Percentiles rank a stretch among this genome's conserved stretches.
Evolutionary conservation across 2,329 filamentous ascomycete species (phyloP).

Genomic region (Fusarium sp.): DNA sequence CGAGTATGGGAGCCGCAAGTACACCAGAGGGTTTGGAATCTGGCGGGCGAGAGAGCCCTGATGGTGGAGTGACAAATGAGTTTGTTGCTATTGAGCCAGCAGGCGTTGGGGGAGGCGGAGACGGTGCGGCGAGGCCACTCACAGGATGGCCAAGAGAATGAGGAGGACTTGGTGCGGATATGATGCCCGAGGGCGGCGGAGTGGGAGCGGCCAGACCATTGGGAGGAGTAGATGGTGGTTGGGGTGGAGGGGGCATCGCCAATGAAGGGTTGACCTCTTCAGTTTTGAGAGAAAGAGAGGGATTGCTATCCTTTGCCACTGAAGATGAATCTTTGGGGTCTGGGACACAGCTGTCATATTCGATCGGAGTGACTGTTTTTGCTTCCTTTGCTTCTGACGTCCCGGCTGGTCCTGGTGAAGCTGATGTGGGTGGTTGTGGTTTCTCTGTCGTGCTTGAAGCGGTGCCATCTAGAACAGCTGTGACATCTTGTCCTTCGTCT

Average conservation of each 20-base stretch:
- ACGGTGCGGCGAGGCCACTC: slow-evolving; percentile 39
- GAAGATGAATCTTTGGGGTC: slow-evolving; percentile 9
- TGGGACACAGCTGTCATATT: slow-evolving; percentile 11
- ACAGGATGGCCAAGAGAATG: slow-evolving; percentile 27
- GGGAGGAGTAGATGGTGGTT: slow-evolving; percentile 31
- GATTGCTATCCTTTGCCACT: neutral
- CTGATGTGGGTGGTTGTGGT: slow-evolving; percentile 1
- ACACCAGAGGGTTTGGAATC: slow-evolving; percentile 49
- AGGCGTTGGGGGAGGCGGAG: slow-evolving; percentile 17
- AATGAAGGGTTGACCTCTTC: slow-evolving; percentile 24
- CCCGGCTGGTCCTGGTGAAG: neutral
- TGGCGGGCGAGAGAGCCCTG: slow-evolving; percentile 39
- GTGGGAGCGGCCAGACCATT: slow-evolving; percentile 36
- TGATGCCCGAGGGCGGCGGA: slow-evolving; percentile 19
- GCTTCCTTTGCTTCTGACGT: slow-evolving; percentile 1
- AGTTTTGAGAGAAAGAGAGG: slow-evolving; percentile 9
- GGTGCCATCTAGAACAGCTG: neutral
- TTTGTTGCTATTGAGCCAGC: slow-evolving; percentile 13
- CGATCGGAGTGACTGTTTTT: neutral
- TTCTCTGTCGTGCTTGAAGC: slow-evolving; percentile 18
- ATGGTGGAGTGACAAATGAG: slow-evolving; percentile 34
- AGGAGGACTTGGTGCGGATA: slow-evolving; percentile 27
- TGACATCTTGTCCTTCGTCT: slow-evolving; percentile 13
- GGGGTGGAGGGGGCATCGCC: slow-evolving; percentile 41
- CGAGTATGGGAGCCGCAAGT: slow-evolving; percentile 53